These are phyloP conservation scores for Geranium incanum DNA, from an alignment of 441 rosid species.

Conservation along the genomic window DNA sequence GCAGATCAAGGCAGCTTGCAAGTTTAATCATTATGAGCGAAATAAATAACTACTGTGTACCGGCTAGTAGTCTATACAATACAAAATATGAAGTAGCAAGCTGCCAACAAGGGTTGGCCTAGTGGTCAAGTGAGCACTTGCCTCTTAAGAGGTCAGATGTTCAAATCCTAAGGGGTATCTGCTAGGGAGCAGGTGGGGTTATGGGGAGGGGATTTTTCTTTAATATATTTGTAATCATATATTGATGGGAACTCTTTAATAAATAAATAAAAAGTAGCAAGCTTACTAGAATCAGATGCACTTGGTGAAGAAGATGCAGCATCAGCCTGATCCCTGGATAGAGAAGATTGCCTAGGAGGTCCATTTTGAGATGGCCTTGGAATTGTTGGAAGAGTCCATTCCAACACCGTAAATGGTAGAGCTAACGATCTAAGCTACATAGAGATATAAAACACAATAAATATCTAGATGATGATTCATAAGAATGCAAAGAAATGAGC, in stretches of 20 bases:
- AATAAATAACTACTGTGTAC: conserved; percentile 16
- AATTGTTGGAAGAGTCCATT: conserved; percentile 99
- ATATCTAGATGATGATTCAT: conserved; percentile 25
- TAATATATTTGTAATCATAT: too few relatives aligned
- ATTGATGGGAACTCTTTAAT: too few relatives aligned
- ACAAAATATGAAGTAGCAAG: conserved; percentile 14
- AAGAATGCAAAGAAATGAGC: background rate
- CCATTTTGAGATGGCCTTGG: conserved; percentile 62
- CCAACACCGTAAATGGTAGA: conserved; percentile 96
- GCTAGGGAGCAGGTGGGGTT: too few relatives aligned
- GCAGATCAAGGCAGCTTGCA: conserved; percentile 27
- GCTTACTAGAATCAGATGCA: conserved; percentile 70
- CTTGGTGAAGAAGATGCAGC: conserved; percentile 35
- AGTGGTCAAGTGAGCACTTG: too few relatives aligned
- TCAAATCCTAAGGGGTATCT: too few relatives aligned
- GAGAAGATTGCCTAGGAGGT: conserved; percentile 43
- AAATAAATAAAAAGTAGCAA: conserved; percentile 9
- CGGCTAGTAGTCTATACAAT: conserved; percentile 16
- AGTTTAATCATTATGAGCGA: conserved; percentile 19
- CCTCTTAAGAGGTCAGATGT: too few relatives aligned
- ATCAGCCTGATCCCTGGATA: conserved; percentile 34
- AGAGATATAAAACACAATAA: conserved; percentile 39
- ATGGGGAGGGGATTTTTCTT: too few relatives aligned
- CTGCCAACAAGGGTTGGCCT: too few relatives aligned
- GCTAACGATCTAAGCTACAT: conserved; percentile 99